Evolutionary conservation across 495 filamentous ascomycete species (phyloP).

Genomic region (Xeromyces bisporus): DNA sequence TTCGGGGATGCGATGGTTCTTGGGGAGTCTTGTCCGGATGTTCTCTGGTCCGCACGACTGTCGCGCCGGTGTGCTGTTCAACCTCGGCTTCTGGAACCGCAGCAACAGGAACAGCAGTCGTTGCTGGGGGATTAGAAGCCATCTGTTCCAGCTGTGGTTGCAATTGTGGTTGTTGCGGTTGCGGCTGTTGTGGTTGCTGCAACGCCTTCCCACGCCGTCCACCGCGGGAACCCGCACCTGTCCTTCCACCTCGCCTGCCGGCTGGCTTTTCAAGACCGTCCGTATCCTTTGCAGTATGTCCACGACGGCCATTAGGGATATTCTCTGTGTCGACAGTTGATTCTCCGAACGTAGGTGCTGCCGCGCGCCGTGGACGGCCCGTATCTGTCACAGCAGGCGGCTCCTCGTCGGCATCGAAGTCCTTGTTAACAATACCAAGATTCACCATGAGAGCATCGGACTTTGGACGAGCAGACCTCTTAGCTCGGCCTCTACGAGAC

Average conservation of each 20-base stretch:
- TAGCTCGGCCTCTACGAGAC: slow-evolving; percentile 45
- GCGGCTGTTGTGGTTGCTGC: slow-evolving; percentile 17
- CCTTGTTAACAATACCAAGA: slow-evolving; percentile 39
- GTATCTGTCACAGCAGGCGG: slow-evolving; percentile 43
- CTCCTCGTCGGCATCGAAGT: slow-evolving; percentile 39
- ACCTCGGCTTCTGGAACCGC: slow-evolving; percentile 19
- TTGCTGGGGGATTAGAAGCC: slow-evolving; percentile 16
- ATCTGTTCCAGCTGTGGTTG: slow-evolving; percentile 9
- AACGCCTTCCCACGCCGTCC: slow-evolving; percentile 19
- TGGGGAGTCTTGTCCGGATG: slow-evolving; percentile 11
- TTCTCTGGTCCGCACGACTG: slow-evolving; percentile 8
- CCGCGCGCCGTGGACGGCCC: slow-evolving; percentile 50
- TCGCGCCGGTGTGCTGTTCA: slow-evolving; percentile 12
- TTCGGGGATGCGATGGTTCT: slow-evolving; percentile 10
- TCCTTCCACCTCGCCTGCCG: slow-evolving; percentile 29
- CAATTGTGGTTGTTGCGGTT: slow-evolving; percentile 11
- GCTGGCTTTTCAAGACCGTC: slow-evolving; percentile 42
- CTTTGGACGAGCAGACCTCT: slow-evolving; percentile 39
- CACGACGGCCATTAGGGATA: slow-evolving; percentile 26
- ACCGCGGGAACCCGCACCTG: slow-evolving; percentile 19
- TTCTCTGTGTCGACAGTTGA: slow-evolving; percentile 36
- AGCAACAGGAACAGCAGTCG: slow-evolving; percentile 8
- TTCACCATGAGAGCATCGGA: slow-evolving; percentile 64
- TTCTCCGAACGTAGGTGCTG: slow-evolving; percentile 55
- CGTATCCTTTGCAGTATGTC: slow-evolving; percentile 26